These are phyloP conservation scores for Cordyceps militaris DNA, from an alignment of 2,329 filamentous ascomycete genomes.

Conservation along the genomic window DNA sequence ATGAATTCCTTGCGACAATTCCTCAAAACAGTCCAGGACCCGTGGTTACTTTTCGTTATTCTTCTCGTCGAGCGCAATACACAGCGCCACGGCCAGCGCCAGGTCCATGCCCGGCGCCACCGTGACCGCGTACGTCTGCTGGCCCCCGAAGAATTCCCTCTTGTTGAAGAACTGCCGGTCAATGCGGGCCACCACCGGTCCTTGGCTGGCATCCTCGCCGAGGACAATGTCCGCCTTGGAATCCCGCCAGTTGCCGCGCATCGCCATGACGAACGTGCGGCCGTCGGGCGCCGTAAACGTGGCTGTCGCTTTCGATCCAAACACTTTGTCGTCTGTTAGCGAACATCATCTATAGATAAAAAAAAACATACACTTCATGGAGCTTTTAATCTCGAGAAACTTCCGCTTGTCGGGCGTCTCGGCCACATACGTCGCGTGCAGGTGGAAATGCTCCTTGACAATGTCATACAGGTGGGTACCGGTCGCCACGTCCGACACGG, in stretches of 20 bases:
- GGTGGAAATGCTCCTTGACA: slow-evolving; percentile 41
- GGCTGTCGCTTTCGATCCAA: slow-evolving; percentile 47
- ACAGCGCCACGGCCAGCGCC: slow-evolving; percentile 57
- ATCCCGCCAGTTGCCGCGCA: slow-evolving; percentile 58
- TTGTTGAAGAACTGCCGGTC: slow-evolving; percentile 50
- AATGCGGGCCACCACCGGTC: slow-evolving; percentile 50
- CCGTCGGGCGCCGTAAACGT: slow-evolving; percentile 47
- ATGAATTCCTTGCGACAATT: no score
- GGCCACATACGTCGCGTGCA: slow-evolving; percentile 46
- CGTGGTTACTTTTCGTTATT: slow-evolving; percentile 35
- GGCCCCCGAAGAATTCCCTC: slow-evolving; percentile 49
- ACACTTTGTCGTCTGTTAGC: slow-evolving; percentile 29
- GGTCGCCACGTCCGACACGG: slow-evolving; percentile 44
- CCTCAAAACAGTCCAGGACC: no score
- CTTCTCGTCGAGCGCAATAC: slow-evolving; percentile 61
- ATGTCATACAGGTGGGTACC: slow-evolving; percentile 53
- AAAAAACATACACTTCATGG: slow-evolving; percentile 40
- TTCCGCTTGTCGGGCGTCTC: slow-evolving; percentile 38
- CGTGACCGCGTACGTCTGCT: slow-evolving; percentile 59
- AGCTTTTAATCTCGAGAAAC: slow-evolving; percentile 49
- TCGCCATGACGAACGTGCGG: slow-evolving; percentile 38
- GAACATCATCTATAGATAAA: background rate
- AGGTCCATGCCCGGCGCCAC: slow-evolving; percentile 61
- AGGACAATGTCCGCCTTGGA: slow-evolving; percentile 47
- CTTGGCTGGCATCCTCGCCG: slow-evolving; percentile 38